Base-by-base conservation (phyloP, 768 basidiomycete genomes). In the Tricholoma sp. region DNA sequence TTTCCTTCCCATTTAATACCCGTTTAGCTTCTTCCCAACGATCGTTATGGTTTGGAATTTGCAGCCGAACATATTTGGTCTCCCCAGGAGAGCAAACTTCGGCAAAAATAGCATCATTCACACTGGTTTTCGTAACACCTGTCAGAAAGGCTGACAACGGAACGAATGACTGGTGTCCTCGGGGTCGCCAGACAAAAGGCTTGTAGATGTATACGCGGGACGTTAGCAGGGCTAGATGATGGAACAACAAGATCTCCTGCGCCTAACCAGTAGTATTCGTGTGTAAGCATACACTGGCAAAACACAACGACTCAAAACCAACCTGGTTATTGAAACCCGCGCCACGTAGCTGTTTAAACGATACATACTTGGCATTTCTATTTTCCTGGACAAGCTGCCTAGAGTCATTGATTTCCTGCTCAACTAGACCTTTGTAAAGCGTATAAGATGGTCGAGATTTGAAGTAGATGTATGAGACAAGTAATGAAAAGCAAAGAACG, bases 271-370 rank as follows among this genome's bases (percentile, higher is more conserved):
- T 48, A 29, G 15, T 8, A 31, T 17, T 17, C 7, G 32, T n/a
- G 47, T n/a, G 6, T 41, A 37, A 4, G 48, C n/a, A n/a, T 50
- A 29, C 29, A 29, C 58, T 53, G 36, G 44, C 51, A 33, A 44
- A 20, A 44, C 41, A 8, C 51, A 17, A 24, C 20, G 24, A 53
- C 33, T 45, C 28, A n/a, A 6, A 15, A 59, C 65, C 18, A 45
- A 74, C 78, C 65, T 80, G 77, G 55, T 78, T 80, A 52, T 78
- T 79, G 57, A 80, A 80, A 1, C 78, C 79, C 24, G 76, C 77
- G 6, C 78, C 79, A 49, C 75, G 74, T 15, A 78, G 67, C 57
- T 79, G 79, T 55, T 68, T 72, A 58, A 78, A 79, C 50, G 71
- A 60, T 2, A 79, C 77, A 63, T 72, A 78, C 65, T 70, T 75